phyloP scores from a whole-genome alignment of 2,329 filamentous ascomycete species.

The Xylariaceae sp. region DNA sequence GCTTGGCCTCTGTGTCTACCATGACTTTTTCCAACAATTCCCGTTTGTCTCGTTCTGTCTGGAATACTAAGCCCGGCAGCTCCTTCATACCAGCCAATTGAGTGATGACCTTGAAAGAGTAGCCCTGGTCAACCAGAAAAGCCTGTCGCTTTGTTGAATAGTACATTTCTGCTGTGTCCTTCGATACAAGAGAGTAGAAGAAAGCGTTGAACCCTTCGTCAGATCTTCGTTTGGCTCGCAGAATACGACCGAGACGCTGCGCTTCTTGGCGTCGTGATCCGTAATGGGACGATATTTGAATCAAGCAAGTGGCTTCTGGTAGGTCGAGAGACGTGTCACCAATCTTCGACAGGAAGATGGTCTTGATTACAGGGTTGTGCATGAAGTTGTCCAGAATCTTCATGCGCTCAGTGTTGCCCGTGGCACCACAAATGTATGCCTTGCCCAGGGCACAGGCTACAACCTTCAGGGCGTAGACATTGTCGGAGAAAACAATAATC shows the following conservation, averaged over 20 bases:
- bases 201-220: slow-evolving; percentile 99
- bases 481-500: slow-evolving; percentile 97
- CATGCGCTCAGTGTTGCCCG: slow-evolving; percentile 78
- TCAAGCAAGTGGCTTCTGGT: slow-evolving; percentile 92
- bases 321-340: slow-evolving; percentile 97
- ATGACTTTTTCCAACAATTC: slow-evolving; percentile 87
- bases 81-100: slow-evolving; percentile 88
- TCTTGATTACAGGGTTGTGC: slow-evolving; percentile 84
- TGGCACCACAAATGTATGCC: slow-evolving; percentile 87
- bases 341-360: slow-evolving; percentile 94
- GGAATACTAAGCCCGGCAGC: slow-evolving; percentile 75
- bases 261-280: slow-evolving; percentile 96
- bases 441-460: slow-evolving; percentile 84
- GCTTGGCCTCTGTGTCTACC: slow-evolving; percentile 74
- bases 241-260: slow-evolving; percentile 85
- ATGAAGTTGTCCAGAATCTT: slow-evolving; percentile 91
- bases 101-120: slow-evolving; percentile 98
- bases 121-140: slow-evolving; percentile 95
- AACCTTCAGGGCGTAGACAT: slow-evolving; percentile 84
- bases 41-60: slow-evolving; percentile 72
- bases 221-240: slow-evolving; percentile 90
- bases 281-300: slow-evolving; percentile 96
- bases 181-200: slow-evolving; percentile 95
- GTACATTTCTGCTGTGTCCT: slow-evolving; percentile 97
- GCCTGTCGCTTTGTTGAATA: slow-evolving; percentile 96